Evolutionary conservation across 2,329 filamentous ascomycete species (phyloP).

Genomic region (Fonsecaea pedrosoi): DNA sequence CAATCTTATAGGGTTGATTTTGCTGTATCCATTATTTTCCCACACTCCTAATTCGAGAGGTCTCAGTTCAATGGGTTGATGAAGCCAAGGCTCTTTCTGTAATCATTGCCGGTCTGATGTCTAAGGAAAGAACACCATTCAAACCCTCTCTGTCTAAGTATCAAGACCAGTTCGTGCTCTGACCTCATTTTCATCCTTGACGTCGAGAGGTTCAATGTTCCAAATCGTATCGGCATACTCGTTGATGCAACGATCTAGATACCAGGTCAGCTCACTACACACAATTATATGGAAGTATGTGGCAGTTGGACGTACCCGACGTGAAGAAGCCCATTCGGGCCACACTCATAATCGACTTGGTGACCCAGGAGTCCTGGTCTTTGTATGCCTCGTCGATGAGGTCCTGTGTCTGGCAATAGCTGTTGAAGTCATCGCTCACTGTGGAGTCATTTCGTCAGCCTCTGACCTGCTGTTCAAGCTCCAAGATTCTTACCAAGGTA

Average conservation of each 20-base stretch:
- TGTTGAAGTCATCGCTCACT: slow-evolving; percentile 95
- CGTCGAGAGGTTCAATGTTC: slow-evolving; percentile 84
- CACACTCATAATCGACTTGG: slow-evolving; percentile 87
- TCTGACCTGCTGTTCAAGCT: neutral
- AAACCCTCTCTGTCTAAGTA: slow-evolving; percentile 22
- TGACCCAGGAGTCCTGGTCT: slow-evolving; percentile 90
- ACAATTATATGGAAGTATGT: neutral
- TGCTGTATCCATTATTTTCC: slow-evolving; percentile 2
- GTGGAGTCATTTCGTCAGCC: slow-evolving; percentile 1
- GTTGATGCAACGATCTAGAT: slow-evolving; percentile 82
- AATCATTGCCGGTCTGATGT: neutral
- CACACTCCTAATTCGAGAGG: neutral
- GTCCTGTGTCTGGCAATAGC: slow-evolving; percentile 87
- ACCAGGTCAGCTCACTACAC: slow-evolving; percentile 10
- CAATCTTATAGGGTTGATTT: neutral
- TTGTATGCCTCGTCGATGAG: slow-evolving; percentile 91
- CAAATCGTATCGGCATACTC: slow-evolving; percentile 98
- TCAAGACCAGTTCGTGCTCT: slow-evolving; percentile 37
- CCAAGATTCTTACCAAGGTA: slow-evolving; percentile 64
- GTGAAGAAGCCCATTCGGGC: slow-evolving; percentile 97
- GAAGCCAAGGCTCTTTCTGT: neutral
- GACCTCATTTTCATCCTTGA: slow-evolving; percentile 46
- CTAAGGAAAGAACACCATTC: neutral
- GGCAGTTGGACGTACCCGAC: slow-evolving; percentile 51
- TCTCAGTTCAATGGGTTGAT: neutral